A percentile compares a stretch with the other conserved stretches of the same genome.
phyloP scores from a whole-genome alignment of 2,329 filamentous ascomycete genomes.

The Claviceps maximensis region DNA sequence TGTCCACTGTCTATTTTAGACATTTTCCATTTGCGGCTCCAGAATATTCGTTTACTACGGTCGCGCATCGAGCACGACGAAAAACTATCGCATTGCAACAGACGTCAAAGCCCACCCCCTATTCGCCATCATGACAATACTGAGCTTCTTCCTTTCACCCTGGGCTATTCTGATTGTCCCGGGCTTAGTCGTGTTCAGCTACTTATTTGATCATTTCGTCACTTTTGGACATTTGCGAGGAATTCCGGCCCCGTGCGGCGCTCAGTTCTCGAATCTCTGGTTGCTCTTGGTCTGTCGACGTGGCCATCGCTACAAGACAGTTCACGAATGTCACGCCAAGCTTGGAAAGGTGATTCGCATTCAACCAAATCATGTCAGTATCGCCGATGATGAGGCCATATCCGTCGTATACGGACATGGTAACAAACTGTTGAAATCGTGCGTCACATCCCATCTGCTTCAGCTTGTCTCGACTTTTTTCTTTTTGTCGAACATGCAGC shows the following conservation, averaged over 20 bases:
- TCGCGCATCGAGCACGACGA: not conserved
- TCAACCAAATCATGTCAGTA: constrained; percentile 70
- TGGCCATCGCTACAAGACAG: constrained; percentile 48
- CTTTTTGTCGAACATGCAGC: too few species aligned
- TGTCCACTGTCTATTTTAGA: not conserved
- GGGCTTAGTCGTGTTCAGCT: constrained; percentile 36
- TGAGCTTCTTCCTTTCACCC: constrained; percentile 25
- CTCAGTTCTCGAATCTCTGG: constrained; percentile 67
- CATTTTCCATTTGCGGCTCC: not conserved
- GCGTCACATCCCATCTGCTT: constrained; percentile 11
- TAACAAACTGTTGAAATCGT: constrained; percentile 63
- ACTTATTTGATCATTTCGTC: constrained; percentile 45
- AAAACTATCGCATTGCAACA: not conserved
- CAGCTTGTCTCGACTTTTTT: too few species aligned
- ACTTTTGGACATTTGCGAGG: constrained; percentile 36
- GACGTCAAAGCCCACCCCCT: too few species aligned
- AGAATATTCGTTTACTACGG: not conserved
- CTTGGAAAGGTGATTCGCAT: constrained; percentile 71
- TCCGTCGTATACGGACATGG: constrained; percentile 65
- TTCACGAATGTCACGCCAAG: constrained; percentile 63
- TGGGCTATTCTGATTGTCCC: constrained; percentile 34
- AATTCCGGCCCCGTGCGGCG: constrained; percentile 50
- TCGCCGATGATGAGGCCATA: constrained; percentile 72
- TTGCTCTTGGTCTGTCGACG: constrained; percentile 52
- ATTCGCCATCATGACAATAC: constrained; percentile 15